Evolutionary conservation across 1,284 basidiomycete species (phyloP).

Genomic region (Takashimella tepidaria): DNA sequence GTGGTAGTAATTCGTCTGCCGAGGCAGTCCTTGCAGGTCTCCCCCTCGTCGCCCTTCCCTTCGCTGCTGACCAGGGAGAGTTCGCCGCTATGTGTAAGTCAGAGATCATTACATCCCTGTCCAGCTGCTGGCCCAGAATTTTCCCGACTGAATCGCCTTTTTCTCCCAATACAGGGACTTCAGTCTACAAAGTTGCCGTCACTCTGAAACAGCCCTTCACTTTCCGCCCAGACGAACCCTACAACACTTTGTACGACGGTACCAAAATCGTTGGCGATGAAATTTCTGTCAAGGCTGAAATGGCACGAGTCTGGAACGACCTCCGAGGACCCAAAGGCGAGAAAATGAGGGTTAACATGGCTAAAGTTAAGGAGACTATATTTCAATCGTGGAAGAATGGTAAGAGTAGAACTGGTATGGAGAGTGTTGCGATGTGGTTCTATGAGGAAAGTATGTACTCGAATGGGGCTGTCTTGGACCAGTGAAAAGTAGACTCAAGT

Average conservation of each 20-base stretch:
- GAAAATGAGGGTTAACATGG: conserved; percentile 18
- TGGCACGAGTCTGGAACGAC: conserved; percentile 13
- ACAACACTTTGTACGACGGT: conserved; percentile 21
- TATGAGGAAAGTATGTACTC: no score
- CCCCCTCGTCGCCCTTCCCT: conserved; percentile 21
- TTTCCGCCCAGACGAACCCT: conserved; percentile 9
- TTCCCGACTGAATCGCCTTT: no score
- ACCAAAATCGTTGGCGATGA: conserved; percentile 24
- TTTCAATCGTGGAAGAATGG: conserved; percentile 14
- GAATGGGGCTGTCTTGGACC: no score
- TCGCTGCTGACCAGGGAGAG: conserved; percentile 26
- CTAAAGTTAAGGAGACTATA: conserved; percentile 7
- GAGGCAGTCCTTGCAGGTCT: conserved; percentile 19
- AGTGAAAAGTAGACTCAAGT: no score
- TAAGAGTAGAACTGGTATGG: conserved; percentile 15
- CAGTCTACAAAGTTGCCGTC: conserved; percentile 13
- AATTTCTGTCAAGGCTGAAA: conserved; percentile 25
- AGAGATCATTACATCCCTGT: no score
- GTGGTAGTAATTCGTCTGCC: conserved; percentile 19
- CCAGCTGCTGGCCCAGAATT: no score
- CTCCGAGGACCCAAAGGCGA: conserved; percentile 16
- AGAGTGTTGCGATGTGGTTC: conserved; percentile 8
- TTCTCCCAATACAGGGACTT: no score
- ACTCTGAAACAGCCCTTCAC: conserved; percentile 22
- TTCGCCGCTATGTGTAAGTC: conserved; percentile 15